These are phyloP conservation scores for Mrakia gelida DNA, from an alignment of 768 basidiomycete species.

Conservation along the genomic window DNA sequence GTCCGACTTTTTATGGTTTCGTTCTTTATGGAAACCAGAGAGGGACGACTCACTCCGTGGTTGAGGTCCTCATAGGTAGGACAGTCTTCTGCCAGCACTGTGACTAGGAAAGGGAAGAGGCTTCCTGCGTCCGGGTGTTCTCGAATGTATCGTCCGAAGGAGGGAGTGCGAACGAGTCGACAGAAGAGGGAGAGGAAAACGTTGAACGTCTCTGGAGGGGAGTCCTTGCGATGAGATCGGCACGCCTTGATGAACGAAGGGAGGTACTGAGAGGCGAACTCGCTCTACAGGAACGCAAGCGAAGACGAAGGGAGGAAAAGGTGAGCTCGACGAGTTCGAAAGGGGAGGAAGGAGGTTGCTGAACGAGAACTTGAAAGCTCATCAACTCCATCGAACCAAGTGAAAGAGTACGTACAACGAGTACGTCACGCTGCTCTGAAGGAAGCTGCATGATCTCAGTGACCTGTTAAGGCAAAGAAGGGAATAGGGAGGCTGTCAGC, in stretches of 20 bases:
- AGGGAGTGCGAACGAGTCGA: neutral
- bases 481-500: neutral
- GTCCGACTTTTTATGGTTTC: neutral
- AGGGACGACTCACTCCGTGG: neutral
- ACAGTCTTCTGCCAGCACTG: slow-evolving; percentile 7
- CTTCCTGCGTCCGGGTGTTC: slow-evolving; percentile 6
- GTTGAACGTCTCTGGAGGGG: slow-evolving; percentile 4
- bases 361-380: neutral
- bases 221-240: slow-evolving; percentile 13
- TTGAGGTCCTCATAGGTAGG: slow-evolving; percentile 2
- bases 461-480: neutral
- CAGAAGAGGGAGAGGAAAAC: neutral
- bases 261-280: slow-evolving; percentile 10
- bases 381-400: neutral
- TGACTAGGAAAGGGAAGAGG: slow-evolving; percentile 7
- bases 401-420: neutral
- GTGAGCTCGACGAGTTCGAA: slow-evolving; percentile 1
- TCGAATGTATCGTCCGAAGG: slow-evolving; percentile 8
- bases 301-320: neutral
- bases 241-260: slow-evolving; percentile 16
- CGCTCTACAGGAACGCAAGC: neutral
- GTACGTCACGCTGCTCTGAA: neutral
- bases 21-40: no score
- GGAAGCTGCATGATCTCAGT: slow-evolving; percentile 17
- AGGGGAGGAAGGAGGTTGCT: neutral